These are phyloP conservation scores for Pseudogymnoascus sp. DNA, from an alignment of 2,329 filamentous ascomycete genomes.

Conservation along the genomic window DNA sequence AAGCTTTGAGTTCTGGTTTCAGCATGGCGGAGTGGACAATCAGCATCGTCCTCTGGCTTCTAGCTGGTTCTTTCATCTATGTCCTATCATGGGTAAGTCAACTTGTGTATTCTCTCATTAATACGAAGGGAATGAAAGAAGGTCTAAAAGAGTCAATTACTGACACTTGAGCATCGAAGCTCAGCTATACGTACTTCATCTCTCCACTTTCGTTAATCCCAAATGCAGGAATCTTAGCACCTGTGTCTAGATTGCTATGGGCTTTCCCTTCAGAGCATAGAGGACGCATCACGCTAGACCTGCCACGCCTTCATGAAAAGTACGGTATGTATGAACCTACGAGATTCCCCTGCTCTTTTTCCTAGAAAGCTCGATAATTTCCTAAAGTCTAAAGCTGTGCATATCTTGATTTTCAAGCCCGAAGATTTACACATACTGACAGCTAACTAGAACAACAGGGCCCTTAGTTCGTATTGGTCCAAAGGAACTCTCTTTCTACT, in stretches of 20 bases:
- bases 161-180: background rate
- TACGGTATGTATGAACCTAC: background rate
- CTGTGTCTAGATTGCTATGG: constrained; percentile 14
- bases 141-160: background rate
- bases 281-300: constrained; percentile 14
- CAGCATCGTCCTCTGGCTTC: background rate
- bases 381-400: background rate
- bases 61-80: background rate
- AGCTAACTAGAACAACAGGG: background rate
- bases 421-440: background rate
- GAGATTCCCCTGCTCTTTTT: background rate
- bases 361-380: background rate
- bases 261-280: constrained; percentile 10
- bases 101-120: background rate
- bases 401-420: background rate
- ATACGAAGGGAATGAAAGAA: background rate
- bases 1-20: background rate
- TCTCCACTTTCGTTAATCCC: constrained; percentile 13
- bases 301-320: constrained; percentile 13
- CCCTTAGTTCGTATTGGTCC: constrained; percentile 15
- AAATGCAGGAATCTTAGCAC: constrained; percentile 14
- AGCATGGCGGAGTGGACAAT: background rate
- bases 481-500: constrained; percentile 15
- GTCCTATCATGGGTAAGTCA: background rate
- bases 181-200: background rate